phyloP scores from a whole-genome alignment of 176 grass and related monocot genomes.

The Bromus sterilis region DNA sequence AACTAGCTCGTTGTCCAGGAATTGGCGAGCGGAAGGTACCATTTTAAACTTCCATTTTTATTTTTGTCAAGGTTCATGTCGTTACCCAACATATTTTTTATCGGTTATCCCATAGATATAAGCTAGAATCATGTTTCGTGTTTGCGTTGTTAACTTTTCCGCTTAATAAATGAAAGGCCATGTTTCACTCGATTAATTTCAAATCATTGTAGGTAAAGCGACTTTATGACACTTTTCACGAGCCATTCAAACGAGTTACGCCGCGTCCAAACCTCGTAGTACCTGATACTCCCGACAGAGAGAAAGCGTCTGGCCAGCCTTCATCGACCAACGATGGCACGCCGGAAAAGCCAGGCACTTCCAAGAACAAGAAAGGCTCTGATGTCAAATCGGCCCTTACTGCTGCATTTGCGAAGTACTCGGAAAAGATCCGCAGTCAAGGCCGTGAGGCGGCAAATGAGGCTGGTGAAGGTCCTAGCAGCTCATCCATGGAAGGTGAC shows the following conservation, averaged over 20 bases:
- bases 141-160: not conserved
- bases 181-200: not conserved
- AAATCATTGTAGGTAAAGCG: constrained; percentile 56
- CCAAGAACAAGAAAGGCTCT: constrained; percentile 33
- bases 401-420: constrained; percentile 76
- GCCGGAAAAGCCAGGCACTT: constrained; percentile 1
- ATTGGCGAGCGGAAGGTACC: constrained; percentile 90
- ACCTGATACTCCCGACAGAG: constrained; percentile 54
- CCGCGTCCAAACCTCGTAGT: constrained; percentile 39
- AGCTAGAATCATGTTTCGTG: not conserved
- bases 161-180: not conserved
- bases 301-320: constrained; percentile 32
- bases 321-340: constrained; percentile 10
- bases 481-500: constrained; percentile 19
- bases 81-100: not conserved
- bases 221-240: constrained; percentile 87
- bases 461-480: constrained; percentile 13
- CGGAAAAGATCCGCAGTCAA: constrained; percentile 51
- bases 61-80: not conserved
- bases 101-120: not conserved
- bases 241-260: constrained; percentile 67
- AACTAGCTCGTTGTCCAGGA: constrained; percentile 79
- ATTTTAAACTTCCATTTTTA: not conserved
- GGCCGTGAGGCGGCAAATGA: constrained; percentile 11
- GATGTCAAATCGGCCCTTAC: constrained; percentile 59